Conservation (phyloP, 2,329 filamentous ascomycete genomes). For the Alternaria longipes region DNA sequence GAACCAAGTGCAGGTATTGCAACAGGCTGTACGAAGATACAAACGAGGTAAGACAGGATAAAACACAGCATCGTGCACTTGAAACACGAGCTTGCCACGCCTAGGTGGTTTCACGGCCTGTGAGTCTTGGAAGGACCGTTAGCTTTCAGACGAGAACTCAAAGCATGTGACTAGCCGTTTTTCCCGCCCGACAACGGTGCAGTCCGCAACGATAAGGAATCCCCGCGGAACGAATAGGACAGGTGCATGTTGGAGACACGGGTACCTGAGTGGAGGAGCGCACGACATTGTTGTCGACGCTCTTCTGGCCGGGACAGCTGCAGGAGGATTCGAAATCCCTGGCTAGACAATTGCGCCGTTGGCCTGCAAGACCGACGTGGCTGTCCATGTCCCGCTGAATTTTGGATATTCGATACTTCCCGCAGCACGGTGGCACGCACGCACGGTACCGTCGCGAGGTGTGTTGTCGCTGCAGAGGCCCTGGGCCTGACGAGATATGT, state of each 20-base stretch:
- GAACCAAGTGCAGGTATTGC: slow-evolving; percentile 2
- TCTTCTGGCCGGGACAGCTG: slow-evolving; percentile 17
- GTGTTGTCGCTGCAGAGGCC: slow-evolving; percentile 25
- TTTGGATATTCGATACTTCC: slow-evolving; percentile 26
- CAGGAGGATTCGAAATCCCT: slow-evolving; percentile 21
- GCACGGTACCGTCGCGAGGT: slow-evolving; percentile 21
- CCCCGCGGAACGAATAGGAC: slow-evolving; percentile 1
- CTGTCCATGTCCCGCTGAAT: slow-evolving; percentile 34
- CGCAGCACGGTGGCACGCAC: slow-evolving; percentile 25
- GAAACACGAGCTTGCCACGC: slow-evolving; percentile 37
- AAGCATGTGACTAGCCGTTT: slow-evolving; percentile 19
- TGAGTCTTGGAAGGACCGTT: slow-evolving; percentile 16
- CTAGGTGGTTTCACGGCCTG: slow-evolving; percentile 24
- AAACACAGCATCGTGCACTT: slow-evolving; percentile 30
- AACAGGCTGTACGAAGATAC: slow-evolving; percentile 4
- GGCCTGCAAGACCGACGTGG: slow-evolving; percentile 43
- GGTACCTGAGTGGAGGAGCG: slow-evolving; percentile 30
- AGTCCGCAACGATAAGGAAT: slow-evolving; percentile 6
- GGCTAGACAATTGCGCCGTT: slow-evolving; percentile 27
- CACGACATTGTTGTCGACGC: slow-evolving; percentile 13
- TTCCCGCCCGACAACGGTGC: slow-evolving; percentile 11
- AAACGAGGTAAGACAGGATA: slow-evolving; percentile 26
- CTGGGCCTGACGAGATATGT: slow-evolving; percentile 6
- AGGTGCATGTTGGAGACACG: slow-evolving; percentile 15
- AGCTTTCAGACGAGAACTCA: slow-evolving; percentile 21